A percentile compares a stretch with the other conserved stretches of the same genome.
These are phyloP conservation scores for Tubosaeta brunneosetosa DNA, from an alignment of 768 basidiomycete species.

Conservation along the genomic window DNA sequence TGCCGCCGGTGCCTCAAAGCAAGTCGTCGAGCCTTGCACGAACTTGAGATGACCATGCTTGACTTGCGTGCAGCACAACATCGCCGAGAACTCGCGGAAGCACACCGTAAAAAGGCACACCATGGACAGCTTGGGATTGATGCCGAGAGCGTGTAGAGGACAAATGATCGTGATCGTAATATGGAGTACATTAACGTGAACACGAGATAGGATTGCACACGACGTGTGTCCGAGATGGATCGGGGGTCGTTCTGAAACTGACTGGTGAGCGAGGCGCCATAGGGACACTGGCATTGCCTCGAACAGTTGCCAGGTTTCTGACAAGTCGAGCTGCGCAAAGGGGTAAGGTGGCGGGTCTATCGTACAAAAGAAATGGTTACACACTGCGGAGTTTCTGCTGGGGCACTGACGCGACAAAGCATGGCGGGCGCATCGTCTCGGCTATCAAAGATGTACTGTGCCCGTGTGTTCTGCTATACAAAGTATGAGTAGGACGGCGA, in stretches of 20 bases:
- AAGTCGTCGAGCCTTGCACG: constrained; percentile 50
- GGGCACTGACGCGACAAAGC: constrained; percentile 48
- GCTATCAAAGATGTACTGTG: constrained; percentile 59
- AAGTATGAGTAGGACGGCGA: constrained; percentile 3
- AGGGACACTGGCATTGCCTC: constrained; percentile 63
- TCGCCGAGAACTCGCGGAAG: constrained; percentile 53
- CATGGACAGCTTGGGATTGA: constrained; percentile 61
- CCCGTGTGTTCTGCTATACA: constrained; percentile 31
- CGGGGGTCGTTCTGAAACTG: constrained; percentile 49
- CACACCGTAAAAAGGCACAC: constrained; percentile 58
- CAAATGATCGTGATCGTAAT: constrained; percentile 25
- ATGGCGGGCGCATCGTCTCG: constrained; percentile 52
- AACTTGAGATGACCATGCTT: constrained; percentile 54
- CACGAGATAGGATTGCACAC: constrained; percentile 64
- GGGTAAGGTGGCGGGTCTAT: constrained; percentile 10
- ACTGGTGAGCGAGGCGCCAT: constrained; percentile 3
- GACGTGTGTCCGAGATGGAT: constrained; percentile 66
- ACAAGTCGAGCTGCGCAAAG: constrained; percentile 51
- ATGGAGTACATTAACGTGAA: constrained; percentile 18
- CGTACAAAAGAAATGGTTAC: constrained; percentile 31
- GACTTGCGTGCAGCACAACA: constrained; percentile 58
- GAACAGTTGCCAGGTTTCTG: constrained; percentile 53
- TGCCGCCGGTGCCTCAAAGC: constrained; percentile 37
- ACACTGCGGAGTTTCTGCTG: constrained; percentile 43
- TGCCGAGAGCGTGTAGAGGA: constrained; percentile 23